Base-by-base conservation (phyloP, 2,329 filamentous ascomycete genomes). In the Botrytis hyacinthi region DNA sequence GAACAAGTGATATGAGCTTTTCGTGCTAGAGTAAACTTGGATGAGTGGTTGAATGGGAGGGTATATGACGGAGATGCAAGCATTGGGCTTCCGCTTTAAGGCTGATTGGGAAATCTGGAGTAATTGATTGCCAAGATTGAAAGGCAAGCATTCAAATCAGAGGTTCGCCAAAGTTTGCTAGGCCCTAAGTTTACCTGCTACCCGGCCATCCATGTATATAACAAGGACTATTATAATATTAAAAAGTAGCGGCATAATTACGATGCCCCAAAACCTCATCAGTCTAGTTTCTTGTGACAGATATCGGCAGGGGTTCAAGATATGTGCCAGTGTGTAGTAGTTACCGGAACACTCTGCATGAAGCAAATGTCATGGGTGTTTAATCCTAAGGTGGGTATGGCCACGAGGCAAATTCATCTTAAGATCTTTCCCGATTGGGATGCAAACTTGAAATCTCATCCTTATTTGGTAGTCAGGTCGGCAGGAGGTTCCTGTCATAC, bases 71-170 rank as follows among this genome's bases (percentile, higher is more conserved):
- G 78, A 77, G 70, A 75, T 70, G 72, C 75, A 76, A 76, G 79
- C 78, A 79, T 78, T 78, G 74, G 76, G 73, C 76, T 68, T 78
- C 78, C 75, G 76, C 76, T 79, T 80, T 80, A 80, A 80, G 79
- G 79, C 79, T 80, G 79, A 79, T 80, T 80, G 77, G 77, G 75
- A 79, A 78, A 77, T 80, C 79, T 79, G 79, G 78, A 80, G 78
- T 79, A 78, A 76, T 76, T 70, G 66, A 73, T 70, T 75, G 77
- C 76, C 77, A 78, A 78, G 76, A 57, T 29, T 63, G 48, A 69
- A 61, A 44, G 73, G 62, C 74, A 75, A 77, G 76, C 74, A 76
- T 76, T 75, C 44, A 63, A 74, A 75, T 76, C 74, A 77, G 71
- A 78, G 73, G 65, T 76, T 73, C 73, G 78, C 74, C 72, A 76